Conservation (phyloP, 495 filamentous ascomycete species). For the Talaromyces adpressus region DNA sequence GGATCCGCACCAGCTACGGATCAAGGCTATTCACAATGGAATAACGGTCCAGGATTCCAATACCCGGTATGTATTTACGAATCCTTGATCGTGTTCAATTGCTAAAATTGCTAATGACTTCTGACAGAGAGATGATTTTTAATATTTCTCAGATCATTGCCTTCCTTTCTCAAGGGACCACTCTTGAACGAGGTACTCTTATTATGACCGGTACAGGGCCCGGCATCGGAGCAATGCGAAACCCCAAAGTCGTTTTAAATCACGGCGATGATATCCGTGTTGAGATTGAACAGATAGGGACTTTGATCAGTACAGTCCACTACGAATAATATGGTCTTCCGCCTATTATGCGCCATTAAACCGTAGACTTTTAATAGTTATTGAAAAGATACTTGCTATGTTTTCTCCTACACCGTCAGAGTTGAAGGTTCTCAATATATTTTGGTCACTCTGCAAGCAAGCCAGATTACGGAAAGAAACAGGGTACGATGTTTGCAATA, state of each 20-base stretch:
- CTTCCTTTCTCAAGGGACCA: conserved; percentile 62
- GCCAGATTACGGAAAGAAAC: no score
- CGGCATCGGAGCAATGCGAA: conserved; percentile 29
- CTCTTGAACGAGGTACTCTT: conserved; percentile 58
- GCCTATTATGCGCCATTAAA: no score
- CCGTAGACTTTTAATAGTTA: no score
- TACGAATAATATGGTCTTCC: conserved; percentile 18
- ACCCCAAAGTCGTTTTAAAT: conserved; percentile 33
- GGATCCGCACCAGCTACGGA: conserved; percentile 51
- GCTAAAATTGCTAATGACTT: no score
- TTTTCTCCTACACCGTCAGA: no score
- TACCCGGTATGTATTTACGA: conserved; percentile 26
- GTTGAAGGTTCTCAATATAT: no score
- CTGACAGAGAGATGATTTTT: conserved; percentile 69
- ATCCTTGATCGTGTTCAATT: conserved; percentile 10
- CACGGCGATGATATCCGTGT: conserved; percentile 47
- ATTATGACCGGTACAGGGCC: conserved; percentile 61
- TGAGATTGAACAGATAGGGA: conserved; percentile 26
- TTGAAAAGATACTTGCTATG: no score
- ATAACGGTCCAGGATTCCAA: conserved; percentile 53
- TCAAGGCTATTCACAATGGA: conserved; percentile 58
- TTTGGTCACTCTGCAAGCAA: no score
- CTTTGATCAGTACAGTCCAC: conserved; percentile 13
- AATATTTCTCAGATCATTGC: conserved; percentile 54
- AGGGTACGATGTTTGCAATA: no score